A percentile compares a stretch with the other conserved stretches of the same genome.
Evolutionary conservation across 768 basidiomycete species (phyloP).

Genomic region (Phlebiopsis flavidoalba): DNA sequence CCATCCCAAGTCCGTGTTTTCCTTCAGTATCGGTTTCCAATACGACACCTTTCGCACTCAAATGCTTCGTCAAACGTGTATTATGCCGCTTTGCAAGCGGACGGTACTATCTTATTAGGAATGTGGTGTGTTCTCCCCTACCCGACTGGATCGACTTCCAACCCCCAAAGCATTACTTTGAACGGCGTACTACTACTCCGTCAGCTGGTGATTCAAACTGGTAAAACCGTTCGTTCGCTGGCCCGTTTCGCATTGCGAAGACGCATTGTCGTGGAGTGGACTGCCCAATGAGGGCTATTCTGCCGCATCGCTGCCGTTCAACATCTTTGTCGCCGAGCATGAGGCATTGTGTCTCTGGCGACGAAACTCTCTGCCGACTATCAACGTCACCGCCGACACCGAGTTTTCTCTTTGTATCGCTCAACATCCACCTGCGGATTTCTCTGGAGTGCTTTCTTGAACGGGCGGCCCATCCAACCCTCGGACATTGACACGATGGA

Average conservation of each 20-base stretch:
- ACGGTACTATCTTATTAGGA: no score
- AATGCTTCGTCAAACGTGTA: conserved; percentile 29
- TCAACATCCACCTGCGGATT: conserved; percentile 52
- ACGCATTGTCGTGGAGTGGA: no score
- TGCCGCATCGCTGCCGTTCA: conserved; percentile 54
- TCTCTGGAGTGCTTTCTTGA: conserved; percentile 57
- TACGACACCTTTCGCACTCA: conserved; percentile 49
- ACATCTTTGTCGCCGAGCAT: conserved; percentile 61
- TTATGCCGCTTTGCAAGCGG: conserved; percentile 58
- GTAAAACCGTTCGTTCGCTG: conserved; percentile 39
- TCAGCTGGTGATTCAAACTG: conserved; percentile 28
- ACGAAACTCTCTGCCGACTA: conserved; percentile 45
- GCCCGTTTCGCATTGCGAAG: conserved; percentile 54
- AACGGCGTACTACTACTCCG: conserved; percentile 78
- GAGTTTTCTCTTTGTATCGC: conserved; percentile 41
- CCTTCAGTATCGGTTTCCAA: conserved; percentile 84
- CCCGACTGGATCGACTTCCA: conserved; percentile 74
- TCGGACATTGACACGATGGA: conserved; percentile 50
- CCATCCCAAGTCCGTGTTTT: conserved; percentile 82
- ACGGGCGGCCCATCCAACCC: conserved; percentile 52
- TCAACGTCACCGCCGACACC: conserved; percentile 64
- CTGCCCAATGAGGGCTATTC: conserved; percentile 72
- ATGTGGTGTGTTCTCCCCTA: no score
- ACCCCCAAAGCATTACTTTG: conserved; percentile 63
- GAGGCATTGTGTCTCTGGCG: conserved; percentile 32